Conservation (phyloP, 2,329 filamentous ascomycete species). For the Colletotrichum chrysophilum region DNA sequence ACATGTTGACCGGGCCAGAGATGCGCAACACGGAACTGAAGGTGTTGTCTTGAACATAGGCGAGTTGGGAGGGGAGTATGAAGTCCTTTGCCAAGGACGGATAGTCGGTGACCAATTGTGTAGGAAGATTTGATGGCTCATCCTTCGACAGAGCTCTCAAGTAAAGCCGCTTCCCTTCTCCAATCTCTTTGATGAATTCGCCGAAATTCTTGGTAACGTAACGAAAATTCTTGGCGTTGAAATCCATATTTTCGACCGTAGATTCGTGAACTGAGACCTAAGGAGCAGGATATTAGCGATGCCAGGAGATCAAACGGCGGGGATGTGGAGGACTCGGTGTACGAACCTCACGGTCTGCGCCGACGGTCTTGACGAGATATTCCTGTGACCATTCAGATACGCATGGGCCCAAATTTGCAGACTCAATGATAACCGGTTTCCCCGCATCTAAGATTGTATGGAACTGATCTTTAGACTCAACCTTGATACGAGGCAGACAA, state of each 20-base stretch:
- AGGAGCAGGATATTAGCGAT: neutral
- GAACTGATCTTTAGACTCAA: slow-evolving; percentile 64
- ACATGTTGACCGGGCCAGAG: slow-evolving; percentile 82
- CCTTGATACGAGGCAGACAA: slow-evolving; percentile 54
- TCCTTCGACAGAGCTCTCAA: slow-evolving; percentile 77
- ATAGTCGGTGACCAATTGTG: slow-evolving; percentile 75
- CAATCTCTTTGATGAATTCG: slow-evolving; percentile 67
- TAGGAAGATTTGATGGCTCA: slow-evolving; percentile 71
- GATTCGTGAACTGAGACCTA: slow-evolving; percentile 79
- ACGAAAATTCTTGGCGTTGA: slow-evolving; percentile 81
- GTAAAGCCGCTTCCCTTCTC: slow-evolving; percentile 70
- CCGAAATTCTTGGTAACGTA: slow-evolving; percentile 74
- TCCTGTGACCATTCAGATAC: slow-evolving; percentile 69
- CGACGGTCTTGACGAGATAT: slow-evolving; percentile 70
- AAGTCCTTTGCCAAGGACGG: slow-evolving; percentile 74
- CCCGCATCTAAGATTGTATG: slow-evolving; percentile 59
- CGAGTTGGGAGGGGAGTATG: slow-evolving; percentile 65
- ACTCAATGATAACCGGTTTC: slow-evolving; percentile 70
- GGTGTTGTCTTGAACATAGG: slow-evolving; percentile 61
- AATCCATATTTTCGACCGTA: slow-evolving; percentile 72
- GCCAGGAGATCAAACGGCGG: neutral
- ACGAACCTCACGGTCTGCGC: slow-evolving; percentile 62
- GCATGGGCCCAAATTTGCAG: slow-evolving; percentile 59
- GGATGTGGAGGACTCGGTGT: neutral
- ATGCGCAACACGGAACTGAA: slow-evolving; percentile 84